These are phyloP conservation scores for Naganishia friedmannii DNA, from an alignment of 768 basidiomycete species.

Conservation along the genomic window DNA sequence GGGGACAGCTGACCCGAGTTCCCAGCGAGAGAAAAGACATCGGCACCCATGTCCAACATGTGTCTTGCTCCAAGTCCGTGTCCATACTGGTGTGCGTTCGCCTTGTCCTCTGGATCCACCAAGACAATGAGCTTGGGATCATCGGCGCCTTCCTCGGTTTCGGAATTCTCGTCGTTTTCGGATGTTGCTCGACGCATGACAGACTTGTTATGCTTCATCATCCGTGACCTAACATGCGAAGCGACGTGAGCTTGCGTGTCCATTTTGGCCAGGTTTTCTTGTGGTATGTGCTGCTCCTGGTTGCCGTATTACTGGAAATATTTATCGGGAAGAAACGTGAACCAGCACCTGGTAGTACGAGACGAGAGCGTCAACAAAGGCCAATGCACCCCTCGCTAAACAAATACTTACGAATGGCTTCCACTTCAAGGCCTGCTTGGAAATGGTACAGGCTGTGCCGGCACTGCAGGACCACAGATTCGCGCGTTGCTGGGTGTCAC, in stretches of 20 bases:
- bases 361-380: background rate
- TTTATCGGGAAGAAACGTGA: background rate
- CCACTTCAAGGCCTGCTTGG: too few relatives aligned
- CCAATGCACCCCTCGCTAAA: background rate
- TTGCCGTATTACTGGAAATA: background rate
- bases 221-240: constrained; percentile 12
- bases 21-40: background rate
- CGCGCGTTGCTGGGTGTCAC: background rate
- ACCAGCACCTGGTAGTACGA: background rate
- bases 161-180: background rate
- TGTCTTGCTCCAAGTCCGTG: background rate
- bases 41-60: background rate
- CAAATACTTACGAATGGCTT: background rate
- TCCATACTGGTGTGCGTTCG: background rate
- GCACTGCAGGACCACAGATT: background rate
- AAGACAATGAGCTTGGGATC: background rate
- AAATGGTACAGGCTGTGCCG: background rate
- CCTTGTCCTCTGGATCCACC: background rate
- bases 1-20: background rate
- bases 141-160: too few relatives aligned
- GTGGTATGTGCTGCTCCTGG: background rate
- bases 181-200: background rate
- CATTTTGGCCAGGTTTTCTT: background rate
- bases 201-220: background rate
- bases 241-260: background rate